Evolutionary conservation across 2,329 filamentous ascomycete genomes (phyloP).

Genomic region (Cryphonectria carpinicola): DNA sequence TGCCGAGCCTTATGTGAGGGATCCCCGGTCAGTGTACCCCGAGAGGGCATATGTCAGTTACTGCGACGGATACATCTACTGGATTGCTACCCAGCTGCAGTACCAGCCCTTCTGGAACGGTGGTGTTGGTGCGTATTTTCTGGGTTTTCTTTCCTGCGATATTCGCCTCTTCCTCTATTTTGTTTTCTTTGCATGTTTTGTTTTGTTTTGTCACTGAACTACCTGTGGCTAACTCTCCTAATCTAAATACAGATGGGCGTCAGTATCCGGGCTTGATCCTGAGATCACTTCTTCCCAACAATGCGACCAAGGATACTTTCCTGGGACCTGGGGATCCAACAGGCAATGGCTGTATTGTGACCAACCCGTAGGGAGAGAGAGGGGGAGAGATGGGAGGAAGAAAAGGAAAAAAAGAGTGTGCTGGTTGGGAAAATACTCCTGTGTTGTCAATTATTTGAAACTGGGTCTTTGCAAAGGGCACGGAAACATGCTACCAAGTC

Average conservation of each 20-base stretch:
- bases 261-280: neutral
- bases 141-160: neutral
- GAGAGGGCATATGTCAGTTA: conserved; percentile 4
- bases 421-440: neutral
- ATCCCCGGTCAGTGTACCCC: neutral
- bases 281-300: conserved; percentile 2
- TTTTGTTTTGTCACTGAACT: neutral
- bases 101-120: neutral
- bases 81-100: neutral
- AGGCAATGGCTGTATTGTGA: neutral
- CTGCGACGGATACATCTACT: conserved; percentile 8
- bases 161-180: neutral
- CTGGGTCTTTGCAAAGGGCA: neutral
- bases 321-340: conserved; percentile 5
- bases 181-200: neutral
- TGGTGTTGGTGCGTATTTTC: neutral
- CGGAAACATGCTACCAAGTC: no score
- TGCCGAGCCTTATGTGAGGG: neutral
- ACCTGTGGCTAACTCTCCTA: neutral
- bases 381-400: no score
- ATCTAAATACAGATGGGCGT: neutral
- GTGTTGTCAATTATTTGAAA: neutral
- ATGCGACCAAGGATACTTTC: conserved; percentile 1
- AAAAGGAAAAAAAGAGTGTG: no score
- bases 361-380: neutral